Conservation (phyloP, 2,329 filamentous ascomycete species). For the Tolypocladium tundrense region DNA sequence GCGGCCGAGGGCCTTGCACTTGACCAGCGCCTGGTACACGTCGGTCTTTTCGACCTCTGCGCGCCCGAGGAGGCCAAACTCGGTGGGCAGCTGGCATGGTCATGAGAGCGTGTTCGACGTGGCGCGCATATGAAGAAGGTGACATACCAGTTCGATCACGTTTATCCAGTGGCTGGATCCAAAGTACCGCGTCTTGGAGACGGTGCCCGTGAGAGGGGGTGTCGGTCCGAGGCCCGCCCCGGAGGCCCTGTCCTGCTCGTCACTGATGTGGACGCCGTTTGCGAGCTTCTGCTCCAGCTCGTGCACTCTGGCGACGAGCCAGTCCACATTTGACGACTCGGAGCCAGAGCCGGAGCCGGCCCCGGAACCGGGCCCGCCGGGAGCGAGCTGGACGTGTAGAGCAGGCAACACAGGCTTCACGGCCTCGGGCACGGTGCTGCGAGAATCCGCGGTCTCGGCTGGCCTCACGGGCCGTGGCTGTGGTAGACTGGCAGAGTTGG, state of each 20-base stretch:
- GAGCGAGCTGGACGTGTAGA: neutral
- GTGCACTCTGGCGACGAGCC: slow-evolving; percentile 26
- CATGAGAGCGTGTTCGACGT: neutral
- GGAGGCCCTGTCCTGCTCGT: slow-evolving; percentile 7
- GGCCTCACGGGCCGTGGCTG: neutral
- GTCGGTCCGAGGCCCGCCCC: slow-evolving; percentile 2
- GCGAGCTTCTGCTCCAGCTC: slow-evolving; percentile 33
- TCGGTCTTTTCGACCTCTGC: slow-evolving; percentile 17
- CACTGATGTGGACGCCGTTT: slow-evolving; percentile 13
- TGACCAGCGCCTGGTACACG: slow-evolving; percentile 20
- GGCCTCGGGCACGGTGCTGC: neutral
- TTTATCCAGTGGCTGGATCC: slow-evolving; percentile 43
- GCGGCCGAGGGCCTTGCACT: slow-evolving; percentile 30
- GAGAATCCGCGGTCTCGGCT: neutral
- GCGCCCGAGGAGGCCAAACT: slow-evolving; percentile 14
- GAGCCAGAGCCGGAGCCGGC: slow-evolving; percentile 12
- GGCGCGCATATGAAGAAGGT: neutral
- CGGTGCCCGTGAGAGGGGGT: slow-evolving; percentile 18
- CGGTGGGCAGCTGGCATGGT: slow-evolving; percentile 15
- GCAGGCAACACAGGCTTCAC: neutral
- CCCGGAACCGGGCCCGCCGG: neutral
- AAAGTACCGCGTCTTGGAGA: slow-evolving; percentile 34
- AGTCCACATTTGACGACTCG: slow-evolving; percentile 16
- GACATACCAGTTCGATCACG: slow-evolving; percentile 28
- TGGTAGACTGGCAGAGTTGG: neutral